Evolutionary conservation across 371 early-diverging fungal species (phyloP).

Genomic region (Mortierella sp.): DNA sequence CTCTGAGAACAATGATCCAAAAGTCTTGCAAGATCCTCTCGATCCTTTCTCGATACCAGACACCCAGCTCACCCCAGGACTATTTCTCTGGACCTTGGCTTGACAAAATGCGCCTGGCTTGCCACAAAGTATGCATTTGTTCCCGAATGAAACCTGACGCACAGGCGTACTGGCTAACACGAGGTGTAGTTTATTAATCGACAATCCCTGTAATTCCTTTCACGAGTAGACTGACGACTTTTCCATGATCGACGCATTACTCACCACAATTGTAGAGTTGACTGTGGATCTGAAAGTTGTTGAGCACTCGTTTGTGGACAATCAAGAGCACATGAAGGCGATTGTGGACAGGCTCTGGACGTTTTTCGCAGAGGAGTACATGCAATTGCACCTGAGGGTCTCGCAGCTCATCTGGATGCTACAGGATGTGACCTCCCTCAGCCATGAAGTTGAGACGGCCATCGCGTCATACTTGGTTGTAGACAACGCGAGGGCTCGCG

Average conservation of each 20-base stretch:
- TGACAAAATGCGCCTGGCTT: conserved; percentile 62
- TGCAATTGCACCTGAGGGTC: conserved; percentile 71
- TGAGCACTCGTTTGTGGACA: conserved; percentile 43
- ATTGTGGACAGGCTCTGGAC: conserved; percentile 63
- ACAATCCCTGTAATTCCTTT: conserved; percentile 18
- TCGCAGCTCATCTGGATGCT: conserved; percentile 78
- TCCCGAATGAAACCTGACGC: background rate
- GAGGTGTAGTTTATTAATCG: background rate
- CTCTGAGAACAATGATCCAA: conserved; percentile 44
- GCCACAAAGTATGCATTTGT: conserved; percentile 56
- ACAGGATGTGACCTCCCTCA: conserved; percentile 64
- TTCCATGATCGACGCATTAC: conserved; percentile 42
- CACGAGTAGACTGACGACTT: conserved; percentile 33
- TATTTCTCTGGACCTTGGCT: conserved; percentile 59
- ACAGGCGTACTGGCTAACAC: background rate
- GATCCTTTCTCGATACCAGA: conserved; percentile 30
- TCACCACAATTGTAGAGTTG: conserved; percentile 51
- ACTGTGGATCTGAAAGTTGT: conserved; percentile 44
- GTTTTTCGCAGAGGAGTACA: conserved; percentile 60
- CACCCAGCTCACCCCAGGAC: conserved; percentile 20
- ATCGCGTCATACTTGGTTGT: conserved; percentile 69
- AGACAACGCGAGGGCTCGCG: conserved; percentile 54
- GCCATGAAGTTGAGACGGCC: conserved; percentile 71
- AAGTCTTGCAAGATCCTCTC: conserved; percentile 43
- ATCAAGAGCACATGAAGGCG: conserved; percentile 39